Evolutionary conservation across 139 green algal species (phyloP), one percentile per base, ranked within the genome.

Genomic region (Zygnema cylindricum): DNA sequence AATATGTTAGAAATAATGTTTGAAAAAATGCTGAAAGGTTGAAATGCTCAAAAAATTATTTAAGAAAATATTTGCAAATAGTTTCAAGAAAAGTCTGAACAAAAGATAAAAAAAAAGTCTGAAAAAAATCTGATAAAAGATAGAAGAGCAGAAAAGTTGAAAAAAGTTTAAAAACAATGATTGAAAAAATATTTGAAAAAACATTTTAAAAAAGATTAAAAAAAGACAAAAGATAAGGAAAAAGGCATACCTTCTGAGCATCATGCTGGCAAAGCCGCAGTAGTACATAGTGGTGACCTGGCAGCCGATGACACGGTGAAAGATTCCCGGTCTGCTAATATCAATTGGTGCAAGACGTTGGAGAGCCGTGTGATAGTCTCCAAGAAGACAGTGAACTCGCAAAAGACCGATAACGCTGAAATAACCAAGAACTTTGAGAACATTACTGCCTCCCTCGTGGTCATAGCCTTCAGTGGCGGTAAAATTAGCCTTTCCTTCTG

Each of bases 231-330:
- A n/a, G 11, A 43, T 38, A 79, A 43, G 36, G 38, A 25, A 23
- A 30, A 41, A 1, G 30, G 30, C 43, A 55, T 1, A 92, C 90
- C 88, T 91, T 38, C 87, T 55, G 91, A 98, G 90, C 95, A 97
- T 97, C 23, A 99, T 84, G 92, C 98, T 98, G 33, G 93, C 92
- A 89, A 99, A 99, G 71, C 95, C 95, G 22, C 93, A 91, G 90
- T 99, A 98, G 94, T 99, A 99, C 93, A 95, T 95, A n/a, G 97
- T 90, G 7, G 94, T 95, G 92, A 99, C 97, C 93, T 97, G 93
- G 86, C 92, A 94, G 42, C 94, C 93, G 0, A 94, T 91, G 39
- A 99, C 95, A 83, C 95, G 95, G 23, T 91, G 91, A 36, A 96
- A 95, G 88, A 96, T 57, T 96, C 94, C 77, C 92, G 76, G 86